Conservation (phyloP, 2,329 filamentous ascomycete species). For the Curvularia spicifera region DNA sequence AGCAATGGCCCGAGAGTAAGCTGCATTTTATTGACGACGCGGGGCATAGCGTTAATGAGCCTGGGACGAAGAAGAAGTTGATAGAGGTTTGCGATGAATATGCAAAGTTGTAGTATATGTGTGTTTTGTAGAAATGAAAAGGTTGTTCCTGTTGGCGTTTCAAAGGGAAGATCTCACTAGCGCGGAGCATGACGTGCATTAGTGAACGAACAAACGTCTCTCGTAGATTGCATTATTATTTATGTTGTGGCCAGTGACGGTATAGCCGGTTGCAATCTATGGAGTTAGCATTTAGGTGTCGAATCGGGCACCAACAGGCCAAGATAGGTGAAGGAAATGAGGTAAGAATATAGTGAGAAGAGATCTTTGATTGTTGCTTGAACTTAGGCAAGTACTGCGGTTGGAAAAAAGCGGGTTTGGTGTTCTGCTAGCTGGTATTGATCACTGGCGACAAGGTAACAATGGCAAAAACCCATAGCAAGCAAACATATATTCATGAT, state of each 20-base stretch:
- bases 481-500: neutral
- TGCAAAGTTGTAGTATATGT: conserved; percentile 12
- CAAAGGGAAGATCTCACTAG: neutral
- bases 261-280: neutral
- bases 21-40: conserved; percentile 44
- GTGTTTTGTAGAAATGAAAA: neutral
- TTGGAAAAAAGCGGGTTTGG: neutral
- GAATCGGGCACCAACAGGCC: neutral
- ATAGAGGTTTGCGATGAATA: conserved; percentile 36
- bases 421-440: neutral
- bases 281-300: neutral
- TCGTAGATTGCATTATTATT: too few relatives aligned
- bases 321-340: neutral
- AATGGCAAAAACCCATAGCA: neutral
- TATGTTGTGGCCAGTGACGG: neutral
- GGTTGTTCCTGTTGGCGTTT: neutral
- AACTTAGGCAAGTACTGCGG: too few relatives aligned
- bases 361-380: too few relatives aligned
- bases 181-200: neutral
- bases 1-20: conserved; percentile 46
- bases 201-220: neutral
- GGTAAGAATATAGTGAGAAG: neutral
- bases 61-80: conserved; percentile 34
- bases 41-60: conserved; percentile 44
- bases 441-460: neutral